Base-by-base conservation (phyloP, 768 basidiomycete genomes). In the Clitopilus passeckerianus region DNA sequence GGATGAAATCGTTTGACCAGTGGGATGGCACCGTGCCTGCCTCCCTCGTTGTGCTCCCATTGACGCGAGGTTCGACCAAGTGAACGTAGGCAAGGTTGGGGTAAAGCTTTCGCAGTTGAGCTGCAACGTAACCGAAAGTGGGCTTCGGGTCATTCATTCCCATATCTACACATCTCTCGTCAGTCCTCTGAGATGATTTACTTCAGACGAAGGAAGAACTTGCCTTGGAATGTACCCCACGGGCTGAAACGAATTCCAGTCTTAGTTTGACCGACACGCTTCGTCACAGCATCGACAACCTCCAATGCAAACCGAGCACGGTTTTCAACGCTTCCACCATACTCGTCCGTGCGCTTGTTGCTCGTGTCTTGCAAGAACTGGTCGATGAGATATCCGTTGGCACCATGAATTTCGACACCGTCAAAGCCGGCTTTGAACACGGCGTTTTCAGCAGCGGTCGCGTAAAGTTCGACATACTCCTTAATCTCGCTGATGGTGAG, bases 301-400 rank as follows among this genome's bases (percentile, higher is more conserved):
- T 86, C 84, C 8, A 86, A 70, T 0, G 70, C 66, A 67, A 91
- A 90, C 24, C 82, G 75, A 0, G 77, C 72, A 6, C 90, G 75
- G 59, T 81, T 83, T 66, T 86, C 81, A 24, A 89, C 71, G 52
- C 78, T 80, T 1, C 90, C 90, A 0, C 90, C 90, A 68, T 87
- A 92, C 52, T 78, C 72, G 66, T 90, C 88, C 6, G 79, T 83
- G 12, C 87, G 77, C 4, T 76, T 65, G 68, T 90, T 89, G 35
- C 74, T 74, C 16, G 74, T 65, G 24, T 80, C 74, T 64, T 87
- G 84, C 14, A 85, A 60, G 74, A 90, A 89, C 66, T 89, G 85
- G 64, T 89, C 84, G 16, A 79, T 57, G 12, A 86, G 67, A 59
- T 81, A 82, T 0, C 79, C 77, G 58, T 81, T 79, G 56, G 76